Evolutionary conservation across 1,139 yeast genomes (phyloP).

Genomic region (Kazachstania sp.): DNA sequence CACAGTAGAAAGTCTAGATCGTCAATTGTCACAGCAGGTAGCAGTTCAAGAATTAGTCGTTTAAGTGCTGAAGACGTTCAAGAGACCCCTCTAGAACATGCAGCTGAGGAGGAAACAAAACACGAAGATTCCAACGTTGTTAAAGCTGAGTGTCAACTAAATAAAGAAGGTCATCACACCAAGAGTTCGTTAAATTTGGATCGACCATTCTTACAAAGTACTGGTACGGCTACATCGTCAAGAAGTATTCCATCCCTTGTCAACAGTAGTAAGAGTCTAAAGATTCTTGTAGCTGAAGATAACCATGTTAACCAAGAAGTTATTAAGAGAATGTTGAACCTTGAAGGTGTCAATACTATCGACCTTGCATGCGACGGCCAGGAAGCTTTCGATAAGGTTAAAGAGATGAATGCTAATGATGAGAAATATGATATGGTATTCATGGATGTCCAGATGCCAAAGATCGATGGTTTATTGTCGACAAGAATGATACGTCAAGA

Average conservation of each 20-base stretch:
- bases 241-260: constrained; percentile 13
- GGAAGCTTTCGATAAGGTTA: constrained; percentile 64
- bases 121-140: not conserved
- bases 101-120: not conserved
- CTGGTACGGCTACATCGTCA: constrained; percentile 35
- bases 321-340: constrained; percentile 68
- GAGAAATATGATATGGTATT: constrained; percentile 60
- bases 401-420: constrained; percentile 36
- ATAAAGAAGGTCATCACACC: not conserved
- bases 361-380: constrained; percentile 85
- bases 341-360: constrained; percentile 67
- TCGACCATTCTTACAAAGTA: constrained; percentile 32
- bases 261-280: constrained; percentile 13
- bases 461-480: constrained; percentile 77
- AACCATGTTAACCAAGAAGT: constrained; percentile 88
- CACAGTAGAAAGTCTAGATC: constrained; percentile 19
- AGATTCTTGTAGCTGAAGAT: constrained; percentile 88
- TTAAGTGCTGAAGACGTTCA: constrained; percentile 1
- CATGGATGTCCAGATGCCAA: constrained; percentile 98
- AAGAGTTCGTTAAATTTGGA: constrained; percentile 13
- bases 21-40: constrained; percentile 12
- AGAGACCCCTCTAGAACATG: not conserved
- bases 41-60: constrained; percentile 1
- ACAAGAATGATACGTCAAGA: constrained; percentile 64
- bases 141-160: not conserved